phyloP scores from a whole-genome alignment of 441 rosid species.

The Populus hybrid region DNA sequence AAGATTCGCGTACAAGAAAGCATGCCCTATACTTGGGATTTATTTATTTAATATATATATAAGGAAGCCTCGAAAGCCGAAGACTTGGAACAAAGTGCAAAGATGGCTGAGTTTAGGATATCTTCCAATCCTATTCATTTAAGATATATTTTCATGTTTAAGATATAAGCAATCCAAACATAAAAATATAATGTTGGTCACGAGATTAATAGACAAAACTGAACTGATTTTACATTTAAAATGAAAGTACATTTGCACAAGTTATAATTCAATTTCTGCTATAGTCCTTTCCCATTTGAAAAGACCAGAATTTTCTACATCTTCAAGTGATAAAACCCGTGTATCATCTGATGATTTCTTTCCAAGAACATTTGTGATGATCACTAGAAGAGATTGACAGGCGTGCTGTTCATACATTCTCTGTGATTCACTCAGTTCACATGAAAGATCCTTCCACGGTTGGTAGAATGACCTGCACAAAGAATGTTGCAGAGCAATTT shows the following conservation, averaged over 20 bases:
- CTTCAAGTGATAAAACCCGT: slow-evolving; percentile 28
- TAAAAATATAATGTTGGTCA: neutral
- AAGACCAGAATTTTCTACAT: slow-evolving; percentile 36
- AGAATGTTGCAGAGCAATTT: neutral
- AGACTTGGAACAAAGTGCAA: too few species aligned
- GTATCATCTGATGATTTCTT: slow-evolving; percentile 30
- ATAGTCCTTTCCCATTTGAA: slow-evolving; percentile 58
- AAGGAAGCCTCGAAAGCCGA: too few species aligned
- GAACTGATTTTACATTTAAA: neutral
- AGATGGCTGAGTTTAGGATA: too few species aligned
- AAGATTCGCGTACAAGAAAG: too few species aligned
- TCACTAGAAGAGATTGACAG: slow-evolving; percentile 51
- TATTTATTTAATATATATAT: too few species aligned
- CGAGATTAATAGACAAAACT: neutral
- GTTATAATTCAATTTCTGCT: neutral
- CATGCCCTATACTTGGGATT: too few species aligned
- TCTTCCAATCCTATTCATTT: too few species aligned
- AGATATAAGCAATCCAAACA: too few species aligned
- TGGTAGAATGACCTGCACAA: slow-evolving; percentile 63
- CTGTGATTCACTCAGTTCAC: slow-evolving; percentile 36
- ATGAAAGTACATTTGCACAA: neutral
- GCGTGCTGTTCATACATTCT: slow-evolving; percentile 60
- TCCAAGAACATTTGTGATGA: slow-evolving; percentile 42
- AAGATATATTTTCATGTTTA: too few species aligned
- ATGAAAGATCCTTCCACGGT: slow-evolving; percentile 58